Evolutionary conservation across 306 rosid species (phyloP), one percentile per base, ranked within the genome.

Genomic region (Casuarina equisetifolia): DNA sequence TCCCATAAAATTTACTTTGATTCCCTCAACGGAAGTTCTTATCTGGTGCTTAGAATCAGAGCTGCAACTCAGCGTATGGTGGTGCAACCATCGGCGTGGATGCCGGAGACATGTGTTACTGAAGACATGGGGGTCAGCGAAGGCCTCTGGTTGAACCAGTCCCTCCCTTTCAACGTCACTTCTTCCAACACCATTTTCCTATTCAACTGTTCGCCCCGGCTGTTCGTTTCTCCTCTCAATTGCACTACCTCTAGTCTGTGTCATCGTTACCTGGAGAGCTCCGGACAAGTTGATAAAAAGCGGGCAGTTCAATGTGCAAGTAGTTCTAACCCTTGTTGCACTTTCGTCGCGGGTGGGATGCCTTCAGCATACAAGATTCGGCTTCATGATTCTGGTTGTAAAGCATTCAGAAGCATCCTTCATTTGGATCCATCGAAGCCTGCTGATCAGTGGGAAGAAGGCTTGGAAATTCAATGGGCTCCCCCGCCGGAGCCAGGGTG

Each of bases 361-460:
- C 98, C 99, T 79, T 92, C 97, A 17, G 94, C 97, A 16, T 92
- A 92, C 88, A 95, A 84, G 84, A 95, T 92, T 59, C 52, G 97
- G 83, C 97, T 95, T 82, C 99, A 92, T 39, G 81, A 51, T 51
- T 92, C 97, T n/a, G 97, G 97, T 5, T 95, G 99, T 80, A 86
- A 75, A 81, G 97, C 99, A 6, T 86, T 91, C 86, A 88, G 96
- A 85, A 95, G 99, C 84, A 82, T 92, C 74, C 81, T 91, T 82
- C 87, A 90, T 77, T 86, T 91, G 85, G 87, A 88, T 73, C 38
- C 69, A 4, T 85, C 77, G 39, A 86, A 88, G 79, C 89, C 90
- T 48, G 84, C 91, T 5, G 82, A 68, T 73, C 89, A 88, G 58
- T 95, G 97, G 99, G 92, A 91, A 74, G 97, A 91, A 70, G 97